Conservation (phyloP, 768 basidiomycete species). For the Naematelia aurantialba region DNA sequence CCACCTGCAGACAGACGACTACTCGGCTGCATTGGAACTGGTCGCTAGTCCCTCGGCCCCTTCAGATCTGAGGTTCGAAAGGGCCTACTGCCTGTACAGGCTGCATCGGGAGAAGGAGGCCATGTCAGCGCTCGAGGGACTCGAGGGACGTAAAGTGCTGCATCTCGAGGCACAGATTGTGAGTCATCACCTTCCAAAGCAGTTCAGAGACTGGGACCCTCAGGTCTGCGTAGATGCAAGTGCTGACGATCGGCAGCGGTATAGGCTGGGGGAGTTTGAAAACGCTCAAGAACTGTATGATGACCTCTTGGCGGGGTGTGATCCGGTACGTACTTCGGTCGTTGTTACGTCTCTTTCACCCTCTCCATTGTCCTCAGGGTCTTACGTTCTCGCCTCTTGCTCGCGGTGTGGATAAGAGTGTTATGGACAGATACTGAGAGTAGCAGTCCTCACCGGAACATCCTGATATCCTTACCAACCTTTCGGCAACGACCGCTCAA, state of each 20-base stretch:
- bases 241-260: slow-evolving; percentile 56
- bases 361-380: too few relatives aligned
- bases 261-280: slow-evolving; percentile 72
- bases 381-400: too few relatives aligned
- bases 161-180: slow-evolving; percentile 89
- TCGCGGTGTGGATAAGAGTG: too few relatives aligned
- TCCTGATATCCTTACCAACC: slow-evolving; percentile 79
- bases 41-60: slow-evolving; percentile 39
- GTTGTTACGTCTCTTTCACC: too few relatives aligned
- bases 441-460: slow-evolving; percentile 79
- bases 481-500: slow-evolving; percentile 73
- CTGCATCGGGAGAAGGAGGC: slow-evolving; percentile 74
- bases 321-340: slow-evolving; percentile 60
- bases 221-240: background rate
- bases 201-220: background rate
- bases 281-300: slow-evolving; percentile 72
- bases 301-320: slow-evolving; percentile 70
- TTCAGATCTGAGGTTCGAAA: slow-evolving; percentile 58
- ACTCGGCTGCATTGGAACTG: slow-evolving; percentile 64
- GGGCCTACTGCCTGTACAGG: slow-evolving; percentile 78
- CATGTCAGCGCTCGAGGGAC: slow-evolving; percentile 53
- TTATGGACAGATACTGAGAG: too few relatives aligned
- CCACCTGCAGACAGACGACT: slow-evolving; percentile 80
- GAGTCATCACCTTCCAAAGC: slow-evolving; percentile 46
- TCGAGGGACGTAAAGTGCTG: slow-evolving; percentile 58